Base-by-base conservation (phyloP, 23 red algal species). In the Gracilariopsis chorda region DNA sequence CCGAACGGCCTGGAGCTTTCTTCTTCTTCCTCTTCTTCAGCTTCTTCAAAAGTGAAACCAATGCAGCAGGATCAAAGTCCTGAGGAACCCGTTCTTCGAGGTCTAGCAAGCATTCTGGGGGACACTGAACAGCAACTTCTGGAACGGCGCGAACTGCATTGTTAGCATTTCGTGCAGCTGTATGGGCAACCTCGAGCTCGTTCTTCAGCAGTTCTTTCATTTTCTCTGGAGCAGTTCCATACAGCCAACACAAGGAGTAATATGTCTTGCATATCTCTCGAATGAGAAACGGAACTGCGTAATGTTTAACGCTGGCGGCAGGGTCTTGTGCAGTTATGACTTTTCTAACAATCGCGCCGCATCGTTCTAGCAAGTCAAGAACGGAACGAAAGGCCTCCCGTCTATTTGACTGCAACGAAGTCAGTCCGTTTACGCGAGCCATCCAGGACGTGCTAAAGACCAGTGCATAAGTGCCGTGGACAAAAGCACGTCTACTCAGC, bases 1-100 rank as follows among this genome's bases (percentile, higher is more conserved):
- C 33, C 16, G 82, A 2, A 10, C 60, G 25, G 16, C 33, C 12
- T 32, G 48, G 25, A 20, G 29, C 61, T 44, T 87, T 87, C 62
- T 87, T 70, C 63, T 74, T 87, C 59, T 56, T 87, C 48, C 72
- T 82, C 1, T 61, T 72, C 65, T 74, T 70, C 45, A 70, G 51
- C 43, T 87, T 87, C 65, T 87, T 87, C 29, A 87, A 45, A 23
- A 63, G 24, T 24, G 82, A 87, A 17, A 70, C 60, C 35, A 87
- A 48, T 21, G 44, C 60, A 14, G 30, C 27, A 4, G 61, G 28
- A 51, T 70, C 65, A 16, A 87, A 52, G 17, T 70, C 24, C 21
- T 55, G 46, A 1, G 61, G 62, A 7, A 34, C 82, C 6, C 34
- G 12, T 29, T 87, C 82, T 34, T 74, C 60, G 33, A 87, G 55